Base-by-base conservation (phyloP, 345 rosid genomes). In the Eucalyptus tenuipes region DNA sequence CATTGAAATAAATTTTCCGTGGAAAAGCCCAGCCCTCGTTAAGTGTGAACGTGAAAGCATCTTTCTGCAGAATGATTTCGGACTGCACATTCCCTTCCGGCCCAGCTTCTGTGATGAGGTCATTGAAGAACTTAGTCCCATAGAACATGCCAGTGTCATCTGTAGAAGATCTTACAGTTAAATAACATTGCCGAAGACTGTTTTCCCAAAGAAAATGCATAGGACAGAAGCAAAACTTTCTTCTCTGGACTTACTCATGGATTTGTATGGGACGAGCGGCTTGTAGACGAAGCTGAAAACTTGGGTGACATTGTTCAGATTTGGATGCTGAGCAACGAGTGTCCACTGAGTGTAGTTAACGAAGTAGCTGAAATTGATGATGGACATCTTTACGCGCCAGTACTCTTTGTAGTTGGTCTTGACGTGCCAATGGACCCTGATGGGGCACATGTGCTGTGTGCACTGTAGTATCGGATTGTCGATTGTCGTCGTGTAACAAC, bases 11-110 rank as follows among this genome's bases (percentile, higher is more conserved):
- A 13, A 96, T 92, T 91, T 93, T 94, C 87, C 93, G 88, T n/a
- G 98, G 98, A 89, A 95, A 95, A 42, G 94, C 95, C 98, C 98
- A 96, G 47, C 98, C 97, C 89, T 93, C 93, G 24, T 93, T 94
- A 44, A 95, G 90, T 48, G 96, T 95, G 92, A 94, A 95, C 47
- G 91, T 90, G 47, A 89, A 87, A 45, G 88, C 68, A 57, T 95
- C 99, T 92, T 96, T 96, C 64, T 87, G 93, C 90, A 95, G 91
- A 31, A 96, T 93, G 47, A 96, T 49, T 91, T 95, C 96, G 2
- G 97, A 92, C 86, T 95, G 97, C 75, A 93, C 95, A 88, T 94
- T 93, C 29, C 96, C 98, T 10, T 79, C n/a, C 7, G 93, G 93
- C 16, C 96, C 95, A 27, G 96, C 96, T 91, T 93, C 93, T 93